These are phyloP conservation scores for Glycine soja DNA, from an alignment of 306 rosid genomes.

Conservation along the genomic window DNA sequence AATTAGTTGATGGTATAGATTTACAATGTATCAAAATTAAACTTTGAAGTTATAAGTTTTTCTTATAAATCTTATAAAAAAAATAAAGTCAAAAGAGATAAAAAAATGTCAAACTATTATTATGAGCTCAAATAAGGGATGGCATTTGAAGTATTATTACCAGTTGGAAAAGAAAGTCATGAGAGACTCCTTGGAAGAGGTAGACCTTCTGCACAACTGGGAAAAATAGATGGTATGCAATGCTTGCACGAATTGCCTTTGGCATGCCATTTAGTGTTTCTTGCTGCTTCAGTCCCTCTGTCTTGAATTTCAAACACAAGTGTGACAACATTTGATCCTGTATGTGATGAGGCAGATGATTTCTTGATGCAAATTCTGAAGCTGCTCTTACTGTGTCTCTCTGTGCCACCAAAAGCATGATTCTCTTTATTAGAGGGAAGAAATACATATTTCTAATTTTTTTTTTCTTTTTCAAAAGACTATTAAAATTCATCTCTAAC, in stretches of 20 bases:
- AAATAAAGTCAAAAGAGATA: not conserved
- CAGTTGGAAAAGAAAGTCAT: slow-evolving; percentile 78
- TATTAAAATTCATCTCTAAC: too few species aligned
- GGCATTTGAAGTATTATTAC: slow-evolving; percentile 44
- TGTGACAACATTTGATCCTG: slow-evolving; percentile 85
- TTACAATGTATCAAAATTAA: not conserved
- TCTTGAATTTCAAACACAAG: slow-evolving; percentile 76
- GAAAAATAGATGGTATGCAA: slow-evolving; percentile 65
- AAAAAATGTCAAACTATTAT: not conserved
- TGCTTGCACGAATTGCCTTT: slow-evolving; percentile 85
- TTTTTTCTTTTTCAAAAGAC: too few species aligned
- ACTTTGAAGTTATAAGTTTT: not conserved
- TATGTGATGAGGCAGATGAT: slow-evolving; percentile 66
- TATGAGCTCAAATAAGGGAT: not conserved
- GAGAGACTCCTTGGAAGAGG: slow-evolving; percentile 76
- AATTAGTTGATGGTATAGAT: not conserved
- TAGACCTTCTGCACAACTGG: slow-evolving; percentile 59
- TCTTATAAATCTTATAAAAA: not conserved
- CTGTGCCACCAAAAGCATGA: slow-evolving; percentile 53
- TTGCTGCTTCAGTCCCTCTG: slow-evolving; percentile 83
- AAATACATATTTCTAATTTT: too few species aligned
- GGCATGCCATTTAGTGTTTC: slow-evolving; percentile 78
- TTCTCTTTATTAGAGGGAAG: too few species aligned
- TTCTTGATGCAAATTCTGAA: slow-evolving; percentile 75
- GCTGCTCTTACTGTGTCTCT: slow-evolving; percentile 81